Percentiles rank a stretch among this genome's conserved stretches.
Conservation (phyloP, 768 basidiomycete species). For the Termitomyces sp. region DNA sequence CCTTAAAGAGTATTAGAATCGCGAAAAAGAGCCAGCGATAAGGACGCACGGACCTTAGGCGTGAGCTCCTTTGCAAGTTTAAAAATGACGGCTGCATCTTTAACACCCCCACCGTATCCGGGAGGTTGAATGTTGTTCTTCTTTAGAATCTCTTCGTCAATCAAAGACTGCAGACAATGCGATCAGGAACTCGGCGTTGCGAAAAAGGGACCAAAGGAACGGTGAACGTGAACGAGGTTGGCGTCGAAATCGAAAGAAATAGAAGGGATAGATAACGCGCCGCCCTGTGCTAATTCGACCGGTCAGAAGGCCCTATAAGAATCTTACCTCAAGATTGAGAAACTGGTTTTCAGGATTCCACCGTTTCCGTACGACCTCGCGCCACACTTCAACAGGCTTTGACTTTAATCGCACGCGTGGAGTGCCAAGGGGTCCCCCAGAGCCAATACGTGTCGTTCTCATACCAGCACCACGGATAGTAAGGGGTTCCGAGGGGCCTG, state of each 20-base stretch:
- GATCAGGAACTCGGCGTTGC: conserved; percentile 13
- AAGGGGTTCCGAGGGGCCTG: conserved; percentile 46
- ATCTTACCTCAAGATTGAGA: conserved; percentile 77
- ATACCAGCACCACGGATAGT: conserved; percentile 57
- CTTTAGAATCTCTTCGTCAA: conserved; percentile 70
- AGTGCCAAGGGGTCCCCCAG: not conserved
- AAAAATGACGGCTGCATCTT: conserved; percentile 81
- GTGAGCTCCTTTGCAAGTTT: conserved; percentile 77
- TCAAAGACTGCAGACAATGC: conserved; percentile 53
- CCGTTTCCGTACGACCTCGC: conserved; percentile 64
- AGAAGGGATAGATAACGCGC: not conserved
- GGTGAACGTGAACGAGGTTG: conserved; percentile 14
- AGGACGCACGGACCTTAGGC: conserved; percentile 47
- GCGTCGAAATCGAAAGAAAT: conserved; percentile 6
- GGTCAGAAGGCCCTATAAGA: conserved; percentile 10
- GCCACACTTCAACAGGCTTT: conserved; percentile 63
- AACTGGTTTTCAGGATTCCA: conserved; percentile 67
- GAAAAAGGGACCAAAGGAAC: conserved; percentile 12
- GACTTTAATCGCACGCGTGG: conserved; percentile 6
- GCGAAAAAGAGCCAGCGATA: not conserved
- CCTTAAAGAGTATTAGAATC: conserved; percentile 29
- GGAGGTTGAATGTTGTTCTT: conserved; percentile 68
- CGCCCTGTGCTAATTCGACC: conserved; percentile 13
- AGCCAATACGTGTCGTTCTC: not conserved
- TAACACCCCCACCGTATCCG: conserved; percentile 56